Conservation (phyloP, 2,329 filamentous ascomycete species). For the Lecanicillium sp. region DNA sequence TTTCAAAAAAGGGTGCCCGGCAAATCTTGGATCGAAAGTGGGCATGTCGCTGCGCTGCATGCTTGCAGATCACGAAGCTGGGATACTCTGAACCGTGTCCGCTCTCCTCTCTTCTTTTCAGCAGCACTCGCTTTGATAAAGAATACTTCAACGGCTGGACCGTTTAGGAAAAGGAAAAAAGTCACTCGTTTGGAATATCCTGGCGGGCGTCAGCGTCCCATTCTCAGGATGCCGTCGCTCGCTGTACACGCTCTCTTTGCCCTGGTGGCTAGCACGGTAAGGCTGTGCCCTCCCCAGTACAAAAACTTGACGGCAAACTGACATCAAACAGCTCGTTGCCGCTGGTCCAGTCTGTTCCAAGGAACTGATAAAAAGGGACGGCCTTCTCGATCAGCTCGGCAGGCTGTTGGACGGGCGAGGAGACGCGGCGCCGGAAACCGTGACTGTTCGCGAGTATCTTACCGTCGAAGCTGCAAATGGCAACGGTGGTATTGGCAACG, state of each 20-base stretch:
- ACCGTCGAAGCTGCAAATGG: too few relatives aligned
- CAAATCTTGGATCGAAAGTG: too few relatives aligned
- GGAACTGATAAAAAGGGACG: conserved; percentile 3
- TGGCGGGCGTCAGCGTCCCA: conserved; percentile 4
- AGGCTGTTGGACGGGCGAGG: conserved; percentile 4
- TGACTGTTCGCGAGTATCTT: too few relatives aligned
- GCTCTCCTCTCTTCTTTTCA: neutral
- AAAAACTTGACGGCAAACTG: neutral
- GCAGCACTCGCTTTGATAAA: too few relatives aligned
- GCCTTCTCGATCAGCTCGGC: conserved; percentile 9
- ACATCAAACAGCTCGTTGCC: neutral
- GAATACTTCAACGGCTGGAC: conserved; percentile 7
- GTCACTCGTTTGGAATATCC: neutral
- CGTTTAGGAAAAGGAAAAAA: conserved; percentile 2
- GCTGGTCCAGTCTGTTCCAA: conserved; percentile 5
- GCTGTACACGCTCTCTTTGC: conserved; percentile 13
- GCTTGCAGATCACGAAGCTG: too few relatives aligned
- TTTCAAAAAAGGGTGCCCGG: too few relatives aligned
- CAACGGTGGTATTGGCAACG: too few relatives aligned
- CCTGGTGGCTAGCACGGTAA: conserved; percentile 13
- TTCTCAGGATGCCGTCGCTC: conserved; percentile 12
- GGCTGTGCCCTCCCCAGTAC: conserved; percentile 1
- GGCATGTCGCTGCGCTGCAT: too few relatives aligned
- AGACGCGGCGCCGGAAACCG: neutral
- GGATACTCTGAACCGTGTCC: neutral